Conservation (phyloP, 257 asterid species). For the Pogostemon cablin region DNA sequence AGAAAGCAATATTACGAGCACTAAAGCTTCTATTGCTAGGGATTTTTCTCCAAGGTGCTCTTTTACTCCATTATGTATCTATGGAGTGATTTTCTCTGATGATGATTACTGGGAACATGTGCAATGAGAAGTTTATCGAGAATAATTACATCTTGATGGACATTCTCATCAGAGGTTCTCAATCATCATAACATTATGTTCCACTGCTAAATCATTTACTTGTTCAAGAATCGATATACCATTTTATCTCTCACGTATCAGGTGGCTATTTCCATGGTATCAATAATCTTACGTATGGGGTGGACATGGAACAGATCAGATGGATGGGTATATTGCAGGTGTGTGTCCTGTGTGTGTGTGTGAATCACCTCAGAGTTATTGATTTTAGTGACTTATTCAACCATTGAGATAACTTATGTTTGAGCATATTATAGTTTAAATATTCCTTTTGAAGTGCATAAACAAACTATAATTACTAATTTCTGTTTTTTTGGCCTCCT, state of each 20-base stretch:
- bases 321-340: constrained; percentile 82
- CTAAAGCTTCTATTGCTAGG: constrained; percentile 58
- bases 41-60: constrained; percentile 65
- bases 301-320: constrained; percentile 56
- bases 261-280: constrained; percentile 70
- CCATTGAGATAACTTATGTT: background rate
- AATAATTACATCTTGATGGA: constrained; percentile 1
- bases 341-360: background rate
- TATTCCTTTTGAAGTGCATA: constrained; percentile 8
- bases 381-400: background rate
- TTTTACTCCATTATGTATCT: constrained; percentile 12
- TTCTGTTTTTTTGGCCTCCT: background rate
- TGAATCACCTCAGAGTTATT: background rate
- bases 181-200: background rate
- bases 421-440: background rate
- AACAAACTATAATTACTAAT: background rate
- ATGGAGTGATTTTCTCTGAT: constrained; percentile 3
- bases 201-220: background rate
- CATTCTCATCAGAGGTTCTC: background rate
- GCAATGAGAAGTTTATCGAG: background rate
- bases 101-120: background rate
- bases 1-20: constrained; percentile 52
- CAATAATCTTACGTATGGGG: constrained; percentile 60
- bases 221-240: constrained; percentile 8
- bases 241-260: constrained; percentile 30